These are phyloP conservation scores for Daldinia sp. DNA, from an alignment of 2,329 filamentous ascomycete genomes.

Conservation along the genomic window DNA sequence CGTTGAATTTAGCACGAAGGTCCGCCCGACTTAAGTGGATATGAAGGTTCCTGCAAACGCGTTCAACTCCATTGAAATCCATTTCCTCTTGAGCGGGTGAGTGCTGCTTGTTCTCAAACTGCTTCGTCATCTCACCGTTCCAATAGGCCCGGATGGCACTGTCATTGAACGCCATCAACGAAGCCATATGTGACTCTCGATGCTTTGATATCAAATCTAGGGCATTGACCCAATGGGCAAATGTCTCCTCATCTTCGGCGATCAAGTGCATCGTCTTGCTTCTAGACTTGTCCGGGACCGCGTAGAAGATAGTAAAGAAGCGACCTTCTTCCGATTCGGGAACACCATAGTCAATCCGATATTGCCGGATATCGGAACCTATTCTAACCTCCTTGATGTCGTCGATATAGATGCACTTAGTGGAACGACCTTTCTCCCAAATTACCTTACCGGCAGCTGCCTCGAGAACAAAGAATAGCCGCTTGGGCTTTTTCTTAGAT, in stretches of 20 bases:
- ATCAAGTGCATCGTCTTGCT: slow-evolving; percentile 90
- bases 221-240: slow-evolving; percentile 82
- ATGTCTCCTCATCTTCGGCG: slow-evolving; percentile 74
- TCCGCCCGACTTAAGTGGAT: slow-evolving; percentile 86
- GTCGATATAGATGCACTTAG: slow-evolving; percentile 91
- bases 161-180: slow-evolving; percentile 84
- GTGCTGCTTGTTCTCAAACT: slow-evolving; percentile 62
- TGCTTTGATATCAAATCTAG: slow-evolving; percentile 86
- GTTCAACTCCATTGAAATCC: slow-evolving; percentile 79
- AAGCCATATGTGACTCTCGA: slow-evolving; percentile 88
- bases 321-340: slow-evolving; percentile 71
- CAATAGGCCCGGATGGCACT: slow-evolving; percentile 85
- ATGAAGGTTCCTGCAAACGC: slow-evolving; percentile 86
- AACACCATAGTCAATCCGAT: slow-evolving; percentile 83
- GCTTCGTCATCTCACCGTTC: slow-evolving; percentile 81
- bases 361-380: slow-evolving; percentile 85
- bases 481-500: slow-evolving; percentile 78
- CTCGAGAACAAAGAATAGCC: slow-evolving; percentile 77
- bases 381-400: slow-evolving; percentile 91
- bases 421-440: slow-evolving; percentile 81
- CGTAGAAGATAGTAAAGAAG: slow-evolving; percentile 93
- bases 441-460: slow-evolving; percentile 84
- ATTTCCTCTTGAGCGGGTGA: slow-evolving; percentile 72
- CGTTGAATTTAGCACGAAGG: slow-evolving; percentile 76
- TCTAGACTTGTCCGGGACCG: slow-evolving; percentile 78